Evolutionary conservation across 768 basidiomycete genomes (phyloP), one percentile per base, ranked within the genome.

Genomic region (Lactifluus subvellereus): DNA sequence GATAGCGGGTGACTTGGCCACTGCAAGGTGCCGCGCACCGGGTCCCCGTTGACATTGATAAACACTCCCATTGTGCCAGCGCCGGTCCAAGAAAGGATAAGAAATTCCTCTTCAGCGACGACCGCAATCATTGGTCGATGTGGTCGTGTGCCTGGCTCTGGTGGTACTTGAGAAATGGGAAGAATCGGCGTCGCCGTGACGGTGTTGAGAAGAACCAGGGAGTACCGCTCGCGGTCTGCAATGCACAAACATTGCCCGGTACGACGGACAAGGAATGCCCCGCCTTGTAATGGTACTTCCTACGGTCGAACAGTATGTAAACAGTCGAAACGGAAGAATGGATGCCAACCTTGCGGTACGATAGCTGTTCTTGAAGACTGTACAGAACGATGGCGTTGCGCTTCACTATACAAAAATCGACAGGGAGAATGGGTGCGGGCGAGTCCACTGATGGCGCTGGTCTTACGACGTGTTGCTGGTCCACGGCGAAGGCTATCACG

Each of bases 41-140:
- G 93, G 72, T 96, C 94, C 0, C 93, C 94, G 2, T 84, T 82
- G 0, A 85, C 83, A 14, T 83, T 91, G 66, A 98, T 79, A 68
- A 98, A 98, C 10, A 98, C 76, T 0, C 95, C 95, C 45, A 98
- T 77, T 0, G 91, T 90, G 57, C 82, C 84, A 4, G 79, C 75
- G 14, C 91, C 95, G 1, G 87, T 94, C 83, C 88, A 94, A 2
- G 89, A 90, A 16, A 92, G 78, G 22, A 97, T 79, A 48, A 98
- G 80, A 68, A 94, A 97, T 72, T 97, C 94, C 66, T 82, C 84
- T 35, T 84, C 83, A 40, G 81, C 79, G 30, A 95, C 82, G 27
- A 92, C 83, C 1, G 85, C 83, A 53, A 96, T 91, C 30, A 82
- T 83, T 0, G 92, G 91, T 45, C 85, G 83, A 22, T 86, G 76